Evolutionary conservation across 2,329 filamentous ascomycete species (phyloP), one percentile per base, ranked within the genome.

Genomic region (Claviceps quebecensis): DNA sequence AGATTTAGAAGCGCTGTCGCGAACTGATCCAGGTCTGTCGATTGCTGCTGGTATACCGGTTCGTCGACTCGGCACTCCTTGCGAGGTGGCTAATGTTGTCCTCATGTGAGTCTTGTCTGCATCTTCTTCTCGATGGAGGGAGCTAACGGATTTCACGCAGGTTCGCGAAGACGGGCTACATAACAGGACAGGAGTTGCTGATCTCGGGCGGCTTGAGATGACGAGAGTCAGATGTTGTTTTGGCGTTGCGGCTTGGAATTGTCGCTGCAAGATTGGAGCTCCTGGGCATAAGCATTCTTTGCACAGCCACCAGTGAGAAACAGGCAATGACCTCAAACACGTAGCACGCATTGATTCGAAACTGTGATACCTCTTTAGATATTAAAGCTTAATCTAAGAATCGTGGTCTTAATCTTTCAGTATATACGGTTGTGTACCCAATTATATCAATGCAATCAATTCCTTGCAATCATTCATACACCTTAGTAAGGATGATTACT

Each of bases 1-100:
- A 34, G 26, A 52, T 26, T 14, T 43, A 16, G 34, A 52, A 26
- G 45, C 43, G 5, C 38, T 54, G 6, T 50, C 16, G 17, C 2
- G 26, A 3, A 52, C 53, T 13, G 53, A 54, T n/a, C 40, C 40
- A 8, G 53, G 53, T 4, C 39, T 54, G 8, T 50, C 53, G 14
- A 50, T 54, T 22, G 53, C 53, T 3, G 52, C 50, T 29, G 37
- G 39, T 29, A 40, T 54, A 22, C 53, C 53, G n/a, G 39, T 52
- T 8, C 53, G 48, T 36, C 46, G 53, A 38, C 37, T 54, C 7
- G 53, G 53, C 17, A 19, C 39, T 14, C 53, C 53, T 13, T 44
- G 52, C 14, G 52, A 54, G 48, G 53, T 52, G 16, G 53, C 50
- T 47, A 54, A 54, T 22, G 53, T 54, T 0, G 53, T 54, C 6